These are phyloP conservation scores for Kuraishia hungarica DNA, from an alignment of 805 yeast species.

Conservation along the genomic window DNA sequence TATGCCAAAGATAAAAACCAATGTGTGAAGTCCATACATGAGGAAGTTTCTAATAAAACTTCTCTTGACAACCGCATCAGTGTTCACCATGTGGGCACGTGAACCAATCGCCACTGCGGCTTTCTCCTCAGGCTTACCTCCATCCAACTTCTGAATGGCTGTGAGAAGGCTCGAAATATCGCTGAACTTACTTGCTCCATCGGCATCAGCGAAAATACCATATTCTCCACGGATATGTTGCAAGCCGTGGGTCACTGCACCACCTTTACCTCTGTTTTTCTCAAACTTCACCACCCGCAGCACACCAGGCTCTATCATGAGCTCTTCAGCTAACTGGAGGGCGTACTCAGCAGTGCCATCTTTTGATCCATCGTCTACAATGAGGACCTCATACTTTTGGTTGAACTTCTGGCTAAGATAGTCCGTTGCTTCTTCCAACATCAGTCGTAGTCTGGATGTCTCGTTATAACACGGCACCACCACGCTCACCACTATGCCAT, in stretches of 20 bases:
- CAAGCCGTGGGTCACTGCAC: constrained; percentile 94
- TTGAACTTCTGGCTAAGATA: constrained; percentile 29
- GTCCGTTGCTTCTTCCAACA: constrained; percentile 63
- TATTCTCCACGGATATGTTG: constrained; percentile 64
- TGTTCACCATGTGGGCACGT: constrained; percentile 92
- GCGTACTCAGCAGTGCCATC: constrained; percentile 78
- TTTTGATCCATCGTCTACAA: constrained; percentile 87
- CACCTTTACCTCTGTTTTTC: constrained; percentile 88
- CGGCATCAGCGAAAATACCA: constrained; percentile 92
- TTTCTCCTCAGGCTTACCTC: constrained; percentile 9
- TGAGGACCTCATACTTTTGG: constrained; percentile 60
- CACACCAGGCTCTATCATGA: constrained; percentile 43
- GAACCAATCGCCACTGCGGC: constrained; percentile 82
- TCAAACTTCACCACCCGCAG: constrained; percentile 64
- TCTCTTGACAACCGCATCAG: constrained; percentile 95
- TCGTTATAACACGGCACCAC: constrained; percentile 96
- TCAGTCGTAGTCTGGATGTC: constrained; percentile 54
- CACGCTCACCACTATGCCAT: constrained; percentile 53
- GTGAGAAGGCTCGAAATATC: constrained; percentile 50
- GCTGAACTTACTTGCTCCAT: constrained; percentile 82
- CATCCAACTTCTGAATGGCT: constrained; percentile 25
- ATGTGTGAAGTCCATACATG: constrained; percentile 86
- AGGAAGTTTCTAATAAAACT: constrained; percentile 80
- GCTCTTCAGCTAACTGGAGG: constrained; percentile 44
- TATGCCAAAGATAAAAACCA: constrained; percentile 85